Base-by-base conservation (phyloP, 306 rosid genomes). In the Pterocarpus santalinus region DNA sequence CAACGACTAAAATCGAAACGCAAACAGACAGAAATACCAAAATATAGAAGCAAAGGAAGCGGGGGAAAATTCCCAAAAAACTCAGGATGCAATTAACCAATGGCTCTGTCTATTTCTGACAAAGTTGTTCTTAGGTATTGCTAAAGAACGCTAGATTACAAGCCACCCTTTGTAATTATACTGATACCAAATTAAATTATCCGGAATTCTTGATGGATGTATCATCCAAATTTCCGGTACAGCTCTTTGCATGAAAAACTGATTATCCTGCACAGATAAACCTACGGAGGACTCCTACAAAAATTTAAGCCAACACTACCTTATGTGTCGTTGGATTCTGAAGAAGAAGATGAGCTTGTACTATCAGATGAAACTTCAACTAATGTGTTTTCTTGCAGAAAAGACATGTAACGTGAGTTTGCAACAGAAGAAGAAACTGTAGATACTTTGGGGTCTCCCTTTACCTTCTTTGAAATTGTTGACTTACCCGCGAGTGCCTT, bases 301-400 rank as follows among this genome's bases (percentile, higher is more conserved):
- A 46, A 44, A 44, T 2, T 65, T 76, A 30, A 17, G 65, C 61
- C 52, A 65, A 58, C 47, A 60, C 83, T 51, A 12, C 55, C 47
- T 61, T 13, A 34, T 3, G 43, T 15, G 58, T 77, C 53, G 17
- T 84, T 69, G 0, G 91, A 89, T 47, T 91, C 92, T 15, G 94
- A 90, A 60, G 87, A 88, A 5, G 79, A 38, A 69, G 90, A 64
- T 57, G 71, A 72, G 63, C 89, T 86, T 0, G 58, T 3, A 81
- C 89, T 87, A 41, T 78, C 90, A 51, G 86, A 81, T 35, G 91
- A 83, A 81, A 76, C 79, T 47, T 85, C 91, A 75, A 43, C 0
- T 34, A 67, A 11, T 73, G 13, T 58, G 52, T 67, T 73, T 32
- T 63, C 81, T 4, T 64, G 87, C 22, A 69, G 64, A 32, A 70